Conservation (phyloP, 768 basidiomycete species). For the Mycena chlorophos region DNA sequence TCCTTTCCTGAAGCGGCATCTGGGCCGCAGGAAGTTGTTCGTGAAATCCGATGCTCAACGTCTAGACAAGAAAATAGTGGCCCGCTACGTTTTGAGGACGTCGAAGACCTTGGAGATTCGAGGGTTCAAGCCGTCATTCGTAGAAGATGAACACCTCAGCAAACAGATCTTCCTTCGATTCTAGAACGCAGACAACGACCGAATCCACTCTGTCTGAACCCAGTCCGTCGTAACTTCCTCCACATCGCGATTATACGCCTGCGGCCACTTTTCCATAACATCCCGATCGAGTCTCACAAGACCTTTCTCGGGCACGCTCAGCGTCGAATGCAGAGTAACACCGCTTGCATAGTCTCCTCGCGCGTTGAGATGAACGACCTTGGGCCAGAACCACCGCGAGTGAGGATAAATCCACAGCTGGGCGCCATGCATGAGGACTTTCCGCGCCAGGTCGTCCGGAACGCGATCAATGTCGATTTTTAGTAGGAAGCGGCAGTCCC, state of each 20-base stretch:
- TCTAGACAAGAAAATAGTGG: too few relatives aligned
- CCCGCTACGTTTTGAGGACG: too few relatives aligned
- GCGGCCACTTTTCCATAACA: neutral
- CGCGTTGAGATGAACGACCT: slow-evolving; percentile 34
- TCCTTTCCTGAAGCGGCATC: too few relatives aligned
- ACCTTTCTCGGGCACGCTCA: neutral
- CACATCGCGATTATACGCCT: slow-evolving; percentile 1
- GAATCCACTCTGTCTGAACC: slow-evolving; percentile 45
- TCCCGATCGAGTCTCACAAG: slow-evolving; percentile 11
- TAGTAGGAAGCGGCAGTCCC: slow-evolving; percentile 66
- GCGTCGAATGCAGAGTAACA: slow-evolving; percentile 14
- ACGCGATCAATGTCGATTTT: slow-evolving; percentile 44
- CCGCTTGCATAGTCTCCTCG: slow-evolving; percentile 7
- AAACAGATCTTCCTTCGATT: too few relatives aligned
- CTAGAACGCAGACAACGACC: too few relatives aligned
- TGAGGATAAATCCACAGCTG: slow-evolving; percentile 37
- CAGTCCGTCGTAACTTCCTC: slow-evolving; percentile 33
- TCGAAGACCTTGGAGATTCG: too few relatives aligned
- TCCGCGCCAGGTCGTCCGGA: slow-evolving; percentile 37
- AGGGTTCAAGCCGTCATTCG: too few relatives aligned
- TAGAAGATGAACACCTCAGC: too few relatives aligned
- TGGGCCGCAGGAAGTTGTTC: too few relatives aligned
- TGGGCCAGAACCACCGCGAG: slow-evolving; percentile 51
- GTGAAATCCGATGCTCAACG: too few relatives aligned
- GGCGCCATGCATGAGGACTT: slow-evolving; percentile 25